phyloP scores from a whole-genome alignment of 768 basidiomycete genomes.

The Boletus tomentosulus region DNA sequence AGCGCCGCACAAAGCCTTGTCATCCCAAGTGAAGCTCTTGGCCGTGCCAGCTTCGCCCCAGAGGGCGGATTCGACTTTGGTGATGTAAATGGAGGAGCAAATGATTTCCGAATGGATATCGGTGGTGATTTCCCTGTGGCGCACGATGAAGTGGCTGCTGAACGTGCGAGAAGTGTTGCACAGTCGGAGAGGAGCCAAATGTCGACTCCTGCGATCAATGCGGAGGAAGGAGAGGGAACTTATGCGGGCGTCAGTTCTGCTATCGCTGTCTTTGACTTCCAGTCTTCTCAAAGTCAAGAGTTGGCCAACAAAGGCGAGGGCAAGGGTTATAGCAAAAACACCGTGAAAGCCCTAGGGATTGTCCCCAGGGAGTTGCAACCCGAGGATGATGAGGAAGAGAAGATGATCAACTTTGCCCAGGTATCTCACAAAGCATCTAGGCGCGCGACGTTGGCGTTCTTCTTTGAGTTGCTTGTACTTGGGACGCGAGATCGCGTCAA shows the following conservation, averaged over 20 bases:
- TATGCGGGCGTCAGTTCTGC: conserved; percentile 72
- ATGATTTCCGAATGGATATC: conserved; percentile 72
- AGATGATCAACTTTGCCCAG: conserved; percentile 70
- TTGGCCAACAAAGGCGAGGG: conserved; percentile 47
- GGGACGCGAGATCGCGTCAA: conserved; percentile 90
- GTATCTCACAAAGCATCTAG: conserved; percentile 84
- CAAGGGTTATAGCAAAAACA: conserved; percentile 85
- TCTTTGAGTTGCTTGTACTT: conserved; percentile 95
- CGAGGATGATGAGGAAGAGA: conserved; percentile 47
- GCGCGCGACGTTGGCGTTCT: conserved; percentile 91
- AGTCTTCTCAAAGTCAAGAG: conserved; percentile 50
- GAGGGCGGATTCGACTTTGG: conserved; percentile 60
- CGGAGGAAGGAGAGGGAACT: conserved; percentile 57
- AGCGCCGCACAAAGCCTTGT: conserved; percentile 60
- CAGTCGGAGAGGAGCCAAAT: conserved; percentile 57
- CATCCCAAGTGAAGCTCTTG: conserved; percentile 53
- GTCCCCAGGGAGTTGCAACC: conserved; percentile 70
- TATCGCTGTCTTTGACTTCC: conserved; percentile 73
- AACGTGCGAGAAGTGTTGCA: conserved; percentile 45
- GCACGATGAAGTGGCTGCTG: conserved; percentile 29
- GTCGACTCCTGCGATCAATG: conserved; percentile 65
- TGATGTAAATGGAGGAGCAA: conserved; percentile 49
- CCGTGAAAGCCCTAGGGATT: conserved; percentile 75
- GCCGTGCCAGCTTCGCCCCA: conserved; percentile 51
- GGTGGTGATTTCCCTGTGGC: conserved; percentile 42